phyloP scores from a whole-genome alignment of 179 eudicot genomes.

The Corrigiola litoralis region DNA sequence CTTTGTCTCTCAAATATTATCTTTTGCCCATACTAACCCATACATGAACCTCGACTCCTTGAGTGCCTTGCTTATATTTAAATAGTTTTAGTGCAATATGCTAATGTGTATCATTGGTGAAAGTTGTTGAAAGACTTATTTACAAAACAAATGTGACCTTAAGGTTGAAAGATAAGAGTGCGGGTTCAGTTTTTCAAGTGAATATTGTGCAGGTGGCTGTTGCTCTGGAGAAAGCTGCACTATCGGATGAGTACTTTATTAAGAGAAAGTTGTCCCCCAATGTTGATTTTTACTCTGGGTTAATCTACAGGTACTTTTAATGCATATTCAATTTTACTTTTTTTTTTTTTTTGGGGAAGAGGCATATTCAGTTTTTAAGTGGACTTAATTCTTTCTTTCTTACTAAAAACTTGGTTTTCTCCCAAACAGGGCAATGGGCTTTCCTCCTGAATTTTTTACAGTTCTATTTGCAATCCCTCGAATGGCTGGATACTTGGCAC shows the following conservation, averaged over 20 bases:
- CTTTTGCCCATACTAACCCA: too few relatives aligned
- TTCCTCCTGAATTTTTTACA: slow-evolving; percentile 94
- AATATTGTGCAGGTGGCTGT: slow-evolving; percentile 72
- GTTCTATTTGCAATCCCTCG: slow-evolving; percentile 97
- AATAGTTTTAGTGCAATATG: too few relatives aligned
- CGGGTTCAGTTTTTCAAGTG: not conserved
- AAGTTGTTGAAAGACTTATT: too few relatives aligned
- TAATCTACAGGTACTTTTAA: slow-evolving; percentile 75
- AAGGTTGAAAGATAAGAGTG: not conserved
- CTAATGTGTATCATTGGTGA: too few relatives aligned
- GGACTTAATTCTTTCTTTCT: not conserved
- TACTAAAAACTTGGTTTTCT: slow-evolving; percentile 1
- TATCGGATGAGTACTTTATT: slow-evolving; percentile 87
- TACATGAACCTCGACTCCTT: too few relatives aligned
- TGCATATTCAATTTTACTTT: not conserved
- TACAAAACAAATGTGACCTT: not conserved
- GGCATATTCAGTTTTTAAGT: too few relatives aligned
- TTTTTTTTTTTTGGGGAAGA: not conserved
- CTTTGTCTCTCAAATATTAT: too few relatives aligned
- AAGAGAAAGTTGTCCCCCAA: slow-evolving; percentile 94
- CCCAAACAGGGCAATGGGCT: slow-evolving; percentile 84
- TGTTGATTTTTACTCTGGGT: slow-evolving; percentile 96
- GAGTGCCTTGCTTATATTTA: too few relatives aligned
- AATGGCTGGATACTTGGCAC: slow-evolving; percentile 96
- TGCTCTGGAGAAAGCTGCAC: slow-evolving; percentile 98